A percentile compares a stretch with the other conserved stretches of the same genome.
Evolutionary conservation across 352 stramenopile species (phyloP).

Genomic region (Nothophytophthora sp.): DNA sequence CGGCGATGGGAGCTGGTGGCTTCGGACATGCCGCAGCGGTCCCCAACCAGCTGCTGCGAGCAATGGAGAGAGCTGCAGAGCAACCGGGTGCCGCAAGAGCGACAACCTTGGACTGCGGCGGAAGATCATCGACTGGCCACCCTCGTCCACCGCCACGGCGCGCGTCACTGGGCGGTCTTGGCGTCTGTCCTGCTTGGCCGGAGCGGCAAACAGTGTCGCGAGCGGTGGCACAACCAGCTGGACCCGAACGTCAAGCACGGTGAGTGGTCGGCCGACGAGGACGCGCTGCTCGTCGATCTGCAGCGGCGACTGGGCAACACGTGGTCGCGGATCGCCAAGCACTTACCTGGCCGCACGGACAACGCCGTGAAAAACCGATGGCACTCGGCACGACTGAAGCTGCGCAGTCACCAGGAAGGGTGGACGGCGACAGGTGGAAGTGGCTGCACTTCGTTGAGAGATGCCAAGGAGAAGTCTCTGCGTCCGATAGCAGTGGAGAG

Average conservation of each 20-base stretch:
- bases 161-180: slow-evolving; percentile 55
- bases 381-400: slow-evolving; percentile 24
- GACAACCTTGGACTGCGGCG: slow-evolving; percentile 31
- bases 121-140: slow-evolving; percentile 51
- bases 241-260: slow-evolving; percentile 42
- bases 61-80: slow-evolving; percentile 48
- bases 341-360: slow-evolving; percentile 47
- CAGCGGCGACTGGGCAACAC: slow-evolving; percentile 40
- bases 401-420: background rate
- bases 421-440: background rate
- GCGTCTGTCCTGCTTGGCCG: slow-evolving; percentile 58
- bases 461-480: background rate
- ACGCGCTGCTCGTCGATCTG: slow-evolving; percentile 26
- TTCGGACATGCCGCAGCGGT: background rate
- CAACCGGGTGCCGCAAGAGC: slow-evolving; percentile 21
- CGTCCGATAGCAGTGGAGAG: too few relatives aligned
- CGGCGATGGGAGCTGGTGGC: slow-evolving; percentile 23
- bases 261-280: slow-evolving; percentile 38
- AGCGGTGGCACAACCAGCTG: slow-evolving; percentile 45
- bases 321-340: slow-evolving; percentile 49
- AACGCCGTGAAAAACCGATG: slow-evolving; percentile 63
- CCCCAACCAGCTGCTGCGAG: slow-evolving; percentile 18
- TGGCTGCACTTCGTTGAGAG: background rate
- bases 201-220: slow-evolving; percentile 74
- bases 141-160: slow-evolving; percentile 42